Evolutionary conservation across 306 rosid genomes (phyloP).

Genomic region (Betula pendula): DNA sequence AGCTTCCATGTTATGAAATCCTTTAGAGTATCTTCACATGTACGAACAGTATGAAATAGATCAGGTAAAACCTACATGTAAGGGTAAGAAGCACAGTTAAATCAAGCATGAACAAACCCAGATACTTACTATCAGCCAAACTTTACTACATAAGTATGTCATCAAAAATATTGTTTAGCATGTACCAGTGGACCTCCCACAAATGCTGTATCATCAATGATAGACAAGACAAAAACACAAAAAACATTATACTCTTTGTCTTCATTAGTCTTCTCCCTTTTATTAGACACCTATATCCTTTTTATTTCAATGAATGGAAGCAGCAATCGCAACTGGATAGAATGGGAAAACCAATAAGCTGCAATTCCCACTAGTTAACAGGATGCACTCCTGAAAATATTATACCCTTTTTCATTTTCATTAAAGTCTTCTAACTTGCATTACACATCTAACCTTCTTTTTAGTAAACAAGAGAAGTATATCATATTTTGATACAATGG

Average conservation of each 20-base stretch:
- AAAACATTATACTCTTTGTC: background rate
- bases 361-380: background rate
- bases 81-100: constrained; percentile 20
- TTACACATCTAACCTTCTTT: background rate
- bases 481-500: background rate
- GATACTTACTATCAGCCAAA: background rate
- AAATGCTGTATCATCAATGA: background rate
- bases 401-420: background rate
- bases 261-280: background rate
- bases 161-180: background rate
- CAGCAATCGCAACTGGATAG: background rate
- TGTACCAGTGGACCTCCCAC: background rate
- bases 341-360: background rate
- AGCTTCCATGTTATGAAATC: constrained; percentile 98
- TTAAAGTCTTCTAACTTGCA: background rate
- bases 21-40: constrained; percentile 89
- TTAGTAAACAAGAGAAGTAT: background rate
- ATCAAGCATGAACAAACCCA: constrained; percentile 27
- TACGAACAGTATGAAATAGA: constrained; percentile 86
- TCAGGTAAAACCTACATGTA: constrained; percentile 84
- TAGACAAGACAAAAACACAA: background rate
- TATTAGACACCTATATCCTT: background rate
- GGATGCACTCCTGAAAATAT: background rate
- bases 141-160: background rate
- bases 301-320: background rate